phyloP scores from a whole-genome alignment of 768 basidiomycete genomes.

The Boletus reticuloceps region DNA sequence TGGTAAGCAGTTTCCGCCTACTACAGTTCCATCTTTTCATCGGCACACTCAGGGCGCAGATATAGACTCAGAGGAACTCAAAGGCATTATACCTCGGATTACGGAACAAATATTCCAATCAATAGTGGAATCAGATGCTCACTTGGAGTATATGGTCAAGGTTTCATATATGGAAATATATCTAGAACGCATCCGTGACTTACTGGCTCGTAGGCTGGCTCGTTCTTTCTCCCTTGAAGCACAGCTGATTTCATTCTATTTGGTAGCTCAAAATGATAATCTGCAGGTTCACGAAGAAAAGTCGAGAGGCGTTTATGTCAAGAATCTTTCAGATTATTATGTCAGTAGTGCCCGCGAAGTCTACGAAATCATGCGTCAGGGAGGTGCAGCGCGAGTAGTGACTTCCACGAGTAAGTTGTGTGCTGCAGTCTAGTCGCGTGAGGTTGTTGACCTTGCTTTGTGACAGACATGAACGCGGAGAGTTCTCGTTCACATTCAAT shows the following conservation, averaged over 20 bases:
- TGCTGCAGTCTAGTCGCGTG: not conserved
- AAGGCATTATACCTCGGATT: slow-evolving; percentile 96
- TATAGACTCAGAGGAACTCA: slow-evolving; percentile 90
- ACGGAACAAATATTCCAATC: slow-evolving; percentile 99
- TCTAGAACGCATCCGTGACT: slow-evolving; percentile 91
- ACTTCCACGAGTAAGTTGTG: slow-evolving; percentile 85
- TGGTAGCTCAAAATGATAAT: slow-evolving; percentile 92
- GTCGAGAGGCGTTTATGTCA: slow-evolving; percentile 95
- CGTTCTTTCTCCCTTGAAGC: not conserved
- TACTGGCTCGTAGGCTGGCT: slow-evolving; percentile 80
- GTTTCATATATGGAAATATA: slow-evolving; percentile 99
- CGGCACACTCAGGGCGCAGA: slow-evolving; percentile 74
- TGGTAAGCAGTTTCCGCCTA: slow-evolving; percentile 52
- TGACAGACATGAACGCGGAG: slow-evolving; percentile 97
- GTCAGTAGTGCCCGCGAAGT: slow-evolving; percentile 94
- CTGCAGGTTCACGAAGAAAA: slow-evolving; percentile 99
- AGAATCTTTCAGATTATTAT: slow-evolving; percentile 96
- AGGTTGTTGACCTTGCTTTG: slow-evolving; percentile 1
- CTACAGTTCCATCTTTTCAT: slow-evolving; percentile 8
- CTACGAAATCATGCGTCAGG: slow-evolving; percentile 98
- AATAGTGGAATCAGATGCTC: slow-evolving; percentile 92
- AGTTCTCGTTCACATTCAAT: slow-evolving; percentile 99
- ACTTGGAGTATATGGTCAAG: slow-evolving; percentile 97
- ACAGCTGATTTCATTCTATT: slow-evolving; percentile 5
- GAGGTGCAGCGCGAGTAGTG: slow-evolving; percentile 86